Evolutionary conservation across 768 basidiomycete species (phyloP), one percentile per base, ranked within the genome.

Genomic region (Mycena galericulata): DNA sequence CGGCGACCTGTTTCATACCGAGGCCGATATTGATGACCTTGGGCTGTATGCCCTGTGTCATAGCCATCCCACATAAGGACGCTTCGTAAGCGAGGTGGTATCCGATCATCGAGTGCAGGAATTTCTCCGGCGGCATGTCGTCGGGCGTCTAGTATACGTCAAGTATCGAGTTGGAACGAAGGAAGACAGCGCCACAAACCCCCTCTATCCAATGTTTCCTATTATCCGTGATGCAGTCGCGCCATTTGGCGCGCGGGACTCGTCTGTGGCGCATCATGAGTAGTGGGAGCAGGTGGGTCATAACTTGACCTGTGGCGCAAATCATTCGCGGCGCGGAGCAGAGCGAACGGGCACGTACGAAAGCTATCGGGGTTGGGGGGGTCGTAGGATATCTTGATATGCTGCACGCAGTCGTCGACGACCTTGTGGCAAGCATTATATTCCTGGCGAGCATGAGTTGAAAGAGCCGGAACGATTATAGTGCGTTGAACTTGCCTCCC

Each of bases 11-110:
- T 72, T 92, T 90, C 75, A 94, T 86, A 5, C 91, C 93, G n/a
- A 95, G 82, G 2, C 94, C 94, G 72, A 95, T 90, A 78, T 94
- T 93, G 72, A 92, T 83, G 53, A 95, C 94, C 63, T 92, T 89
- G 49, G 88, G 86, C 61, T 89, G 88, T 12, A 85, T 84, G 4
- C 94, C 94, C 72, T 95, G 93, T 1, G 92, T 92, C 87, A 95
- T 93, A 41, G 90, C 89, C 91, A 94, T 93, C n/a, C 90, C 92
- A 60, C 92, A 88, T 11, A 94, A 76, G 12, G 90, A 91, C 64
- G 86, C 87, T 67, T 90, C 88, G 71, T 85, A 89, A 1, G 89
- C 84, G 50, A 92, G 87, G 65, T 92, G 91, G 72, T 94, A 94
- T 9, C 92, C 92, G 65, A 94, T 94, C 87, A 90, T 91, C 0